phyloP scores from a whole-genome alignment of 495 filamentous ascomycete species.

The Aspergillus ostianus region DNA sequence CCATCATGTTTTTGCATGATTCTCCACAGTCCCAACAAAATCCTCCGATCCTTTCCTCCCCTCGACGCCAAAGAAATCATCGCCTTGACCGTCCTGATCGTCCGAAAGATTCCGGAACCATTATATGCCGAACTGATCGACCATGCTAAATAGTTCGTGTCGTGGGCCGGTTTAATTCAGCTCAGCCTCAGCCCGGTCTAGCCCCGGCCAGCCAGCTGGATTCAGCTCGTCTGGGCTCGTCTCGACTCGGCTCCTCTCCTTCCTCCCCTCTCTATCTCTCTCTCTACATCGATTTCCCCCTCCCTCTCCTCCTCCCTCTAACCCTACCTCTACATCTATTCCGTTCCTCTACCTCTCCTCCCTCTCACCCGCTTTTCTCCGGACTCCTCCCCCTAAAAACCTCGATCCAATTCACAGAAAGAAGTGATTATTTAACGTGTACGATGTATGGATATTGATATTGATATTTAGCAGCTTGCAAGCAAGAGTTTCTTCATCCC shows the following conservation, averaged over 20 bases:
- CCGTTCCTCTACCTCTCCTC: too few species aligned
- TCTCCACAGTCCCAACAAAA: constrained; percentile 74
- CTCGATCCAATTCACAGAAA: neutral
- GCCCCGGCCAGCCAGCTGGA: too few species aligned
- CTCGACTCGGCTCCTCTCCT: neutral
- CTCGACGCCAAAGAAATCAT: constrained; percentile 81
- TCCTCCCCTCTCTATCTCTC: too few species aligned
- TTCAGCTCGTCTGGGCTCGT: too few species aligned
- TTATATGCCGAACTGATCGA: constrained; percentile 84
- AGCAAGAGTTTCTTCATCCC: constrained; percentile 6
- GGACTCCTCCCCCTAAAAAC: neutral
- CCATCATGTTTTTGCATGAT: neutral
- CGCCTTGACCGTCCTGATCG: constrained; percentile 70
- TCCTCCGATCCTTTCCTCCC: constrained; percentile 84
- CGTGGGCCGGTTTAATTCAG: neutral
- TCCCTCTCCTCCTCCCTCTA: neutral
- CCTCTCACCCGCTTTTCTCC: neutral
- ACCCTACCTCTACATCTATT: neutral
- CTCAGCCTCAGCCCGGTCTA: neutral
- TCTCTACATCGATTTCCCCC: neutral
- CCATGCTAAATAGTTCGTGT: constrained; percentile 67
- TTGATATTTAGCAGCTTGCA: neutral
- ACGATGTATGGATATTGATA: constrained; percentile 5
- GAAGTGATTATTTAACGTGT: neutral
- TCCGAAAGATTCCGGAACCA: constrained; percentile 82